These are phyloP conservation scores for Trichothecium sympodiale DNA, from an alignment of 2,329 filamentous ascomycete genomes.

Conservation along the genomic window DNA sequence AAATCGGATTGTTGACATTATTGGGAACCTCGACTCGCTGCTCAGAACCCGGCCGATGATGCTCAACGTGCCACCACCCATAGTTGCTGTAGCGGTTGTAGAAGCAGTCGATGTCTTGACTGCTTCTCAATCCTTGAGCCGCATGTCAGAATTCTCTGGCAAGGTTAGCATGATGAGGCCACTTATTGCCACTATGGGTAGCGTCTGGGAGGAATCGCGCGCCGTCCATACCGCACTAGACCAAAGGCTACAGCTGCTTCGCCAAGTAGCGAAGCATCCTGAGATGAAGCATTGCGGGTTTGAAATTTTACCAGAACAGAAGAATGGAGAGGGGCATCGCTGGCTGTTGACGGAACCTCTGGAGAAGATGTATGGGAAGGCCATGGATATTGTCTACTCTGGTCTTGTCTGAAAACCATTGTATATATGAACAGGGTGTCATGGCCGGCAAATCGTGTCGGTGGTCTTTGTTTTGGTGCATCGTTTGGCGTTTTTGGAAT, in stretches of 20 bases:
- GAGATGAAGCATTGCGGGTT: too few species aligned
- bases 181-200: conserved; percentile 43
- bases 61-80: conserved; percentile 41
- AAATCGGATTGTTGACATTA: conserved; percentile 36
- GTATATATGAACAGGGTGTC: too few species aligned
- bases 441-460: too few species aligned
- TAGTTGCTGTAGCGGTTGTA: conserved; percentile 49
- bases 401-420: conserved; percentile 10
- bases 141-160: conserved; percentile 40
- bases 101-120: conserved; percentile 57
- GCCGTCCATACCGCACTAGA: conserved; percentile 37
- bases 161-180: conserved; percentile 40
- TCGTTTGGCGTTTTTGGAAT: too few species aligned
- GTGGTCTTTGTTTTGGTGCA: neutral
- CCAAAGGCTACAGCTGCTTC: conserved; percentile 21
- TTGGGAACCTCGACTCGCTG: conserved; percentile 27
- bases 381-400: conserved; percentile 26
- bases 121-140: conserved; percentile 41
- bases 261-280: conserved; percentile 4
- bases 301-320: too few species aligned
- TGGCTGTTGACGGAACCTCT: conserved; percentile 26
- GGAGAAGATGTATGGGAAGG: conserved; percentile 21
- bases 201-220: conserved; percentile 48
- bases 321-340: conserved; percentile 4
- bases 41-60: conserved; percentile 18